Base-by-base conservation (phyloP, 2,329 filamentous ascomycete genomes). In the Parastagonospora avenae region DNA sequence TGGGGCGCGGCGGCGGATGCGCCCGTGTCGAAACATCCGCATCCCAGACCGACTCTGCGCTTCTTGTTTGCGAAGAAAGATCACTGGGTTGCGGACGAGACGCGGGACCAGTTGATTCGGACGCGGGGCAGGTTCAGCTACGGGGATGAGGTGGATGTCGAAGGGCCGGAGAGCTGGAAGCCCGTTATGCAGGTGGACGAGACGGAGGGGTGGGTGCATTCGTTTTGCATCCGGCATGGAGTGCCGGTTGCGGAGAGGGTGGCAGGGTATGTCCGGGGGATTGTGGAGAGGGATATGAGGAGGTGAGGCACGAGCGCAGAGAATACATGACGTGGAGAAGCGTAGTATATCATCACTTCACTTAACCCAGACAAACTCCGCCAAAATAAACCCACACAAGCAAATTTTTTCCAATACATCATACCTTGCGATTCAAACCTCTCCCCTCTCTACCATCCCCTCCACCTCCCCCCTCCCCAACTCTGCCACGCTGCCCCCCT, bases 41-140 rank as follows among this genome's bases (percentile, higher is more conserved):
- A 74, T 39, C 64, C 74, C 7, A 67, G 76, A 2, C 72, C 79
- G 2, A 78, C 77, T 43, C 54, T 87, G 36, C 78, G 79, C 44
- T 85, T 87, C 62, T 80, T 85, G 57, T 87, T 85, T 66, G 84
- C 81, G 1, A 72, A 79, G 31, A 72, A 80, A 41, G 85, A 87
- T 62, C 82, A 85, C 61, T 87, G 84, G 84, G 81, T 87, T 24
- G 82, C 83, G 1, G 77, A 84, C 55, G 72, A 76, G 59, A 85
- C 83, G 28, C 74, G 83, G 31, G 80, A 86, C 58, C 77, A 79
- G 35, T 72, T 87, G 32, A 80, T 86, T 40, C 52, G 59, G 16
- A 55, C 39, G 30, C 48, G 62, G 2, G 57, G 55, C 2, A 51
- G 48, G 37, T 54, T 51, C n/a, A 56, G 46, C 11, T 27, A 46